These are phyloP conservation scores for Hapsidospora chrysogenum DNA, from an alignment of 495 filamentous ascomycete genomes.

Conservation along the genomic window DNA sequence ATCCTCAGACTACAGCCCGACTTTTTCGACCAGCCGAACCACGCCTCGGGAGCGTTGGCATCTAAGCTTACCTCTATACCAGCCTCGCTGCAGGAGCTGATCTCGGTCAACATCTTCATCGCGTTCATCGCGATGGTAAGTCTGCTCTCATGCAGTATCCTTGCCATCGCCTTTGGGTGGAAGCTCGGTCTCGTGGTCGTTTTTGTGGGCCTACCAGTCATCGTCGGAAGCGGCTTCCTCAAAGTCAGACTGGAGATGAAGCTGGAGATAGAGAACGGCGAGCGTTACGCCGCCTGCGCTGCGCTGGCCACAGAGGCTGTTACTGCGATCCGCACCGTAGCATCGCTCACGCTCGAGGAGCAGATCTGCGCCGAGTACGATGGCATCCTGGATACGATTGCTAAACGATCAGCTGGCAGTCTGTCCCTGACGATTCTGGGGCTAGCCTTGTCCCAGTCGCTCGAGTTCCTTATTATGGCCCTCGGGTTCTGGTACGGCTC, in stretches of 20 bases:
- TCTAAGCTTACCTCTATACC: conserved; percentile 32
- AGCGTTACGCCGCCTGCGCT: conserved; percentile 51
- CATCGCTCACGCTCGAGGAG: conserved; percentile 26
- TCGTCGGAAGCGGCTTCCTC: conserved; percentile 15
- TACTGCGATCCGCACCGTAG: conserved; percentile 36
- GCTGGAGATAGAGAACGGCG: conserved; percentile 38
- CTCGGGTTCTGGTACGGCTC: conserved; percentile 41
- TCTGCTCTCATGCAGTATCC: conserved; percentile 12
- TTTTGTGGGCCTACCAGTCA: conserved; percentile 11
- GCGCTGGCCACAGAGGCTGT: conserved; percentile 34
- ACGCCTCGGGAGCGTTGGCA: conserved; percentile 31
- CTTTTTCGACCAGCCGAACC: conserved; percentile 34
- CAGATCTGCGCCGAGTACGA: conserved; percentile 10
- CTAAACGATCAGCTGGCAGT: conserved; percentile 6
- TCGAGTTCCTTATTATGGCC: conserved; percentile 28
- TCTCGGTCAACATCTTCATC: conserved; percentile 19
- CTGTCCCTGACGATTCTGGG: conserved; percentile 1
- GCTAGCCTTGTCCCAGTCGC: conserved; percentile 12
- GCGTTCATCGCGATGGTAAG: conserved; percentile 12
- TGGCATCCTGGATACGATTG: conserved; percentile 10
- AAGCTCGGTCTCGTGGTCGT: conserved; percentile 20
- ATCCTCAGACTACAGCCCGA: conserved; percentile 21
- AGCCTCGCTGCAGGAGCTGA: conserved; percentile 29
- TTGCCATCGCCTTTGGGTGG: conserved; percentile 24
- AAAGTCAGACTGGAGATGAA: conserved; percentile 17